Conservation (phyloP, 2,329 filamentous ascomycete species). For the Phoma sp. region DNA sequence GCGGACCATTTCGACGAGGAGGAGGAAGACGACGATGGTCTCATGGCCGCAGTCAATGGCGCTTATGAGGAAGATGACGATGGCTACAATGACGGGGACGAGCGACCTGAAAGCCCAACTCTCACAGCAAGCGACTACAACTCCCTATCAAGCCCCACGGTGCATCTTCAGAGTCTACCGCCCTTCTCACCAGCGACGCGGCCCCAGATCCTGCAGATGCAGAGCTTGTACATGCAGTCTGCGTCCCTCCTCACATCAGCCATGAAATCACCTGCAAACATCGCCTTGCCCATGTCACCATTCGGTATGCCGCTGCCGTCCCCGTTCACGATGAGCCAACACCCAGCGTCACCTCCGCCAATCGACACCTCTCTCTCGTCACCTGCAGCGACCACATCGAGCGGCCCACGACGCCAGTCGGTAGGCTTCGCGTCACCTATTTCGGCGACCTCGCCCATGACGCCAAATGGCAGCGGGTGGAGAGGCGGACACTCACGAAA, state of each 20-base stretch:
- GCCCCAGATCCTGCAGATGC: constrained; percentile 29
- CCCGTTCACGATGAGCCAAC: constrained; percentile 29
- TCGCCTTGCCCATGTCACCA: constrained; percentile 31
- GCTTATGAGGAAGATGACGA: constrained; percentile 29
- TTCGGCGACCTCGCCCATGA: constrained; percentile 42
- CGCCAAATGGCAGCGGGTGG: constrained; percentile 39
- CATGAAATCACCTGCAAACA: constrained; percentile 29
- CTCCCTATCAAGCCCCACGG: constrained; percentile 32
- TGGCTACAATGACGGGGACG: constrained; percentile 21
- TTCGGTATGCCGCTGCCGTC: constrained; percentile 35
- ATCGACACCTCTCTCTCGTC: constrained; percentile 38
- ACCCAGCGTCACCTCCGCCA: constrained; percentile 27
- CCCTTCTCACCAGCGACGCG: constrained; percentile 20
- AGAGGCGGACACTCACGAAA: constrained; percentile 45
- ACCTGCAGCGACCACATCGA: constrained; percentile 26
- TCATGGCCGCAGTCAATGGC: constrained; percentile 40
- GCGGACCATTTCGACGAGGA: constrained; percentile 26
- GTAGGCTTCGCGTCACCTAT: constrained; percentile 43
- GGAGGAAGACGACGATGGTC: constrained; percentile 28
- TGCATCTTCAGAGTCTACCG: constrained; percentile 14
- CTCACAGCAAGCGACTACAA: constrained; percentile 41
- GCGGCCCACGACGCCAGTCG: constrained; percentile 35
- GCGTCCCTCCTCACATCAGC: constrained; percentile 11
- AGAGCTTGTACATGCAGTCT: constrained; percentile 25
- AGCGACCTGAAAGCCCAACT: constrained; percentile 39